Conservation (phyloP, 768 basidiomycete genomes). For the Leccinum fibrillosum region DNA sequence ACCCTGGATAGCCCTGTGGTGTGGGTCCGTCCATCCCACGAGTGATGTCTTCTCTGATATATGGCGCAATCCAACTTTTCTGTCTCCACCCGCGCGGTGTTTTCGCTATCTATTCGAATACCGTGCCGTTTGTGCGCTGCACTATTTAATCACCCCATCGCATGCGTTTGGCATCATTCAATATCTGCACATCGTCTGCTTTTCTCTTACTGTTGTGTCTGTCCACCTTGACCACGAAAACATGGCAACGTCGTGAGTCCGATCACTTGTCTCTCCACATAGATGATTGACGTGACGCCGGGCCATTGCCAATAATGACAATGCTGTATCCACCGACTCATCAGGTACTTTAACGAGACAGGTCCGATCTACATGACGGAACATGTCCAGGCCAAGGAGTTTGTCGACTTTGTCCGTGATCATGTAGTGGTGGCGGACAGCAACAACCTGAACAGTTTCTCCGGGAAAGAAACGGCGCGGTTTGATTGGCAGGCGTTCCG, state of each 20-base stretch:
- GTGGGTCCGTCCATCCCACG: background rate
- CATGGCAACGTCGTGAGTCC: background rate
- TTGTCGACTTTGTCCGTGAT: constrained; percentile 1
- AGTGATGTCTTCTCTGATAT: background rate
- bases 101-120: background rate
- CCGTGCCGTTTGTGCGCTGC: background rate
- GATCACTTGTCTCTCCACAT: background rate
- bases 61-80: background rate
- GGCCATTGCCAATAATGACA: background rate
- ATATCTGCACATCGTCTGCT: background rate
- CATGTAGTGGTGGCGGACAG: background rate
- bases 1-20: background rate
- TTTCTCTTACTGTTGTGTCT: background rate
- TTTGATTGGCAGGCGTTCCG: constrained; percentile 3
- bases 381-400: constrained; percentile 3
- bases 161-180: background rate
- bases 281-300: background rate
- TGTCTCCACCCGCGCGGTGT: background rate
- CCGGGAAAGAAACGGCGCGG: background rate
- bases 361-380: constrained; percentile 5
- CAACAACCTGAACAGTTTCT: background rate
- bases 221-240: background rate
- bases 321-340: background rate
- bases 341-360: constrained; percentile 11
- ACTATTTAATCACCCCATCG: background rate